Evolutionary conservation across 73 alveolate genomes (phyloP), one percentile per base, ranked within the genome.

Genomic region (Paramecium biaurelia): DNA sequence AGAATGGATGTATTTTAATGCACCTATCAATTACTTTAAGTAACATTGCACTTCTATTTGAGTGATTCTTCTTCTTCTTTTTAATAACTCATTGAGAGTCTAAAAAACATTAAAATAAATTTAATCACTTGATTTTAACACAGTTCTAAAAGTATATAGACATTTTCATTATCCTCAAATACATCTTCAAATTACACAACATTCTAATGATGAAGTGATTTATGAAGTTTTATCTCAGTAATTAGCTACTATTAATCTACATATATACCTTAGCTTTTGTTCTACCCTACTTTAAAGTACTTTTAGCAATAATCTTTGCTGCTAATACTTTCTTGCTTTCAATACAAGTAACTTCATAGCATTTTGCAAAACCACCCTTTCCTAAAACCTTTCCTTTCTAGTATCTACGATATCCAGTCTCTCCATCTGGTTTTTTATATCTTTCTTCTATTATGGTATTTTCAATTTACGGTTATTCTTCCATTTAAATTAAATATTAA

Each of bases 331-430:
- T 92, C 86, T 92, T 92, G 59, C 94, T 88, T 57, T 93, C 95
- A 85, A 92, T 92, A 92, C 88, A 96, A 57, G 90, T 93, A 56
- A 98, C 72, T 88, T 98, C 99, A 89, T 96, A 98, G 59, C 99
- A 97, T 85, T 94, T 93, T 1, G 99, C 99, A 94, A 98, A 98
- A 2, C 99, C 99, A 20, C 99, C 99, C 96, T 95, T 97, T 21
- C 99, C 99, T 45, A 97, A 90, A 32, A 96, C 59, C 89, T 95
- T 94, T 2, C 96, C 97, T 93, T 93, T 96, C 74, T 41, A 21
- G 53, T 79, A 79, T 88, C 93, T 93, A 86, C 93, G 95, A 34
- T 95, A 76, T 20, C 32, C 74, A 34, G 87, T 92, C 70, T 95
- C 98, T 18, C 68, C 68, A 53, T 53, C 12, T 5, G 68, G 34